These are phyloP conservation scores for Monosporozyma aerobia DNA, from an alignment of 805 yeast species.

Conservation along the genomic window DNA sequence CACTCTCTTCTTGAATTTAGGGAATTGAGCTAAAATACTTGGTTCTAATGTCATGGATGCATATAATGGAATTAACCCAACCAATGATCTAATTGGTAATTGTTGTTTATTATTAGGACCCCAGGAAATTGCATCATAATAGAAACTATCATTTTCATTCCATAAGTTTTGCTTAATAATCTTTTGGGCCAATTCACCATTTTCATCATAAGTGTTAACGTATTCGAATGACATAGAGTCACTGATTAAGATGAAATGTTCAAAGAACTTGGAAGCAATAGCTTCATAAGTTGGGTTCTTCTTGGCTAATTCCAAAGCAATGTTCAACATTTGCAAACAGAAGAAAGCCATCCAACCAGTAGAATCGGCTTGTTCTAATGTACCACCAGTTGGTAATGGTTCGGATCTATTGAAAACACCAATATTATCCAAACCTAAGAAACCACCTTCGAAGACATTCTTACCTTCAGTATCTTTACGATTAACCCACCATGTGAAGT, in stretches of 20 bases:
- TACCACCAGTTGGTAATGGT: conserved; percentile 88
- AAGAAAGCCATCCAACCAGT: conserved; percentile 98
- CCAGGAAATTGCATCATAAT: conserved; percentile 84
- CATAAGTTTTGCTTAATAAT: conserved; percentile 60
- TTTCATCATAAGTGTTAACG: conserved; percentile 24
- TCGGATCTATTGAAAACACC: conserved; percentile 90
- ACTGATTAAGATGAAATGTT: conserved; percentile 83
- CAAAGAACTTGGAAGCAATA: conserved; percentile 89
- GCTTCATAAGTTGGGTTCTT: conserved; percentile 82
- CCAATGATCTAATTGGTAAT: conserved; percentile 79
- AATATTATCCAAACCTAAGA: conserved; percentile 84
- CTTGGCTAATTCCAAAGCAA: conserved; percentile 83
- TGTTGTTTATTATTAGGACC: conserved; percentile 59
- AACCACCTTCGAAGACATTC: conserved; percentile 90
- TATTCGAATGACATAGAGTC: conserved; percentile 80
- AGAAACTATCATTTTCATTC: conserved; percentile 84
- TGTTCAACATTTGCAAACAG: conserved; percentile 82
- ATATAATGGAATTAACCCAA: conserved; percentile 84
- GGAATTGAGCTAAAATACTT: conserved; percentile 65
- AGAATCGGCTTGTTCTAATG: conserved; percentile 86
- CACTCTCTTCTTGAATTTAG: conserved; percentile 72
- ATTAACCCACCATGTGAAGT: conserved; percentile 97
- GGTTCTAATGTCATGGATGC: conserved; percentile 87
- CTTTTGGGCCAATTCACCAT: conserved; percentile 31
- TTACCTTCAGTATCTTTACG: conserved; percentile 81